Percentiles rank a stretch among this genome's conserved stretches.
phyloP scores from a whole-genome alignment of 441 rosid species.

The Pelargonium fulgidum region DNA sequence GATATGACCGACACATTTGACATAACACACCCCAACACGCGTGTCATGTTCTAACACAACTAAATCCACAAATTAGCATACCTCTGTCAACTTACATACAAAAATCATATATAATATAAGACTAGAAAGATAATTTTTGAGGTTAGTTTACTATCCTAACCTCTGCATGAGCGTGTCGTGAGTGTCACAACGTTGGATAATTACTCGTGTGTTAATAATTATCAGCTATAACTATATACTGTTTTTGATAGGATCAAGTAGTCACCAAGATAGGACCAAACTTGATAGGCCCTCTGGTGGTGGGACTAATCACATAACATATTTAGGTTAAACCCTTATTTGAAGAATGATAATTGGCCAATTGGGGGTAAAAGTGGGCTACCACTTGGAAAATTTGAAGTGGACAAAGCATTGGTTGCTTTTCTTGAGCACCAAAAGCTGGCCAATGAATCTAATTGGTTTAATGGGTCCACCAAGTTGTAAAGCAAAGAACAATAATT shows the following conservation, averaged over 20 bases:
- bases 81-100: no score
- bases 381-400: not conserved
- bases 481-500: not conserved
- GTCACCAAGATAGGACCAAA: not conserved
- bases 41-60: no score
- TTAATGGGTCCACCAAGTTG: not conserved
- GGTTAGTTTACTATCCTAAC: no score
- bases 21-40: no score
- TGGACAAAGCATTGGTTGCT: conserved; percentile 1
- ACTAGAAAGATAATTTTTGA: no score
- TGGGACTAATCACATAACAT: not conserved
- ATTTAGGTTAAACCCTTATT: not conserved
- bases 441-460: not conserved
- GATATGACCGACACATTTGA: no score
- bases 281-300: not conserved
- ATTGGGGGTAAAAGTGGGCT: not conserved
- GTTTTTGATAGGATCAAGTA: not conserved
- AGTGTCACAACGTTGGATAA: no score
- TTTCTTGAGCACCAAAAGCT: conserved; percentile 5
- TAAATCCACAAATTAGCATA: no score
- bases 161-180: no score
- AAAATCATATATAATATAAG: no score
- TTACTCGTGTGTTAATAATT: no score
- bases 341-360: not conserved
- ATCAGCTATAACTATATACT: not conserved